Evolutionary conservation across 192 early-diverging fungal species (phyloP).

Genomic region (Rhizophagus sp.): DNA sequence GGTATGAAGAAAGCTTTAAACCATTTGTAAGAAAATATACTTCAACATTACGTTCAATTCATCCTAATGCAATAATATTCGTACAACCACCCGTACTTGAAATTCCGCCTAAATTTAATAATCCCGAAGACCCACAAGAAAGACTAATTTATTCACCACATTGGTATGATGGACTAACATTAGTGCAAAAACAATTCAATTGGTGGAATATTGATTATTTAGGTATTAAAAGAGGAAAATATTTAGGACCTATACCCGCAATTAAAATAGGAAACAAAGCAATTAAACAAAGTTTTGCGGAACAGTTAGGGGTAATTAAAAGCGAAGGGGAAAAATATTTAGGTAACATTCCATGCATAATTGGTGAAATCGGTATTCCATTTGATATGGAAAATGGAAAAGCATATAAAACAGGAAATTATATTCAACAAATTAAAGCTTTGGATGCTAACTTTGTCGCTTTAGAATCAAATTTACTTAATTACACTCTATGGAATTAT

Average conservation of each 20-base stretch:
- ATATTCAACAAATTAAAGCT: constrained; percentile 70
- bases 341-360: constrained; percentile 52
- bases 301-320: constrained; percentile 47
- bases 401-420: constrained; percentile 73
- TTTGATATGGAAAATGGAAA: constrained; percentile 78
- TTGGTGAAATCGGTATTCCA: constrained; percentile 84
- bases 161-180: constrained; percentile 81
- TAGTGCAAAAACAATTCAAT: constrained; percentile 60
- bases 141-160: constrained; percentile 79
- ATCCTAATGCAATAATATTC: constrained; percentile 54
- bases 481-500: constrained; percentile 91
- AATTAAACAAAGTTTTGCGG: constrained; percentile 52
- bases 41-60: constrained; percentile 54
- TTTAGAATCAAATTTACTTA: constrained; percentile 70
- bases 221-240: constrained; percentile 57
- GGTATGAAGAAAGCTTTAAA: constrained; percentile 68
- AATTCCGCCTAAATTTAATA: constrained; percentile 46
- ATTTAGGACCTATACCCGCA: constrained; percentile 46
- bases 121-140: constrained; percentile 43
- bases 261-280: constrained; percentile 54
- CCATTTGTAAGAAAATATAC: constrained; percentile 73
- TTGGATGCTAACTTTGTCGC: constrained; percentile 73
- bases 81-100: constrained; percentile 58
- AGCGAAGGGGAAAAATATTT: constrained; percentile 44
- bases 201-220: constrained; percentile 58